These are phyloP conservation scores for Chlamydomonas asymmetrica DNA, from an alignment of 139 green algal species.

Conservation along the genomic window DNA sequence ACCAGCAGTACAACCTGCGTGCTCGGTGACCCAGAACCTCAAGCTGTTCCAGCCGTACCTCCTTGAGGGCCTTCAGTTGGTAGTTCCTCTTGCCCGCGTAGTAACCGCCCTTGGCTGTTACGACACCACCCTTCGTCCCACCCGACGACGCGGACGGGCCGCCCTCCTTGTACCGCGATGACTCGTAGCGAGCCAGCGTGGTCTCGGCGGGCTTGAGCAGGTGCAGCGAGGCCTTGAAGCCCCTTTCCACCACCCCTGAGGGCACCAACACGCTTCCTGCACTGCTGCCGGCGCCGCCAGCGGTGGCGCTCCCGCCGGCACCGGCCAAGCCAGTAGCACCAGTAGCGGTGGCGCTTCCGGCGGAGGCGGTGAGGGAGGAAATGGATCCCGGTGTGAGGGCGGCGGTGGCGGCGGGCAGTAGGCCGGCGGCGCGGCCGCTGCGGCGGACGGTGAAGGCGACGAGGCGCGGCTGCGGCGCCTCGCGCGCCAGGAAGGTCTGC, in stretches of 20 bases:
- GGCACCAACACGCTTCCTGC: too few relatives aligned
- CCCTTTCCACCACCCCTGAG: too few relatives aligned
- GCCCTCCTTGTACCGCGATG: not conserved
- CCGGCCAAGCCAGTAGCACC: too few relatives aligned
- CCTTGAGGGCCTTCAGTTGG: conserved; percentile 13
- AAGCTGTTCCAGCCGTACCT: conserved; percentile 1
- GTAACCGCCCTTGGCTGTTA: not conserved
- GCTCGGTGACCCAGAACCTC: too few relatives aligned
- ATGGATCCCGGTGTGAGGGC: too few relatives aligned
- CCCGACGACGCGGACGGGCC: not conserved
- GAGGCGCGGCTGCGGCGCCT: conserved; percentile 24
- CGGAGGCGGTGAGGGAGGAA: too few relatives aligned
- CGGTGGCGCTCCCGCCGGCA: too few relatives aligned
- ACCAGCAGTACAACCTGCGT: too few relatives aligned
- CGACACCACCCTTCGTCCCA: not conserved
- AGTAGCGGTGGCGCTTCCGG: too few relatives aligned
- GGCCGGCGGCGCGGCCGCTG: not conserved
- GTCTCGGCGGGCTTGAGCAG: not conserved
- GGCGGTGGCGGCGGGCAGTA: too few relatives aligned
- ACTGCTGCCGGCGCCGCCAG: not conserved
- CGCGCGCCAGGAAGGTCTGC: conserved; percentile 28
- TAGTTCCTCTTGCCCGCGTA: not conserved
- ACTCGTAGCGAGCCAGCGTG: not conserved
- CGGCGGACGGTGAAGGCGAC: conserved; percentile 33
- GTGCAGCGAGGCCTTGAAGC: conserved; percentile 32